A percentile compares a stretch with the other conserved stretches of the same genome.
Evolutionary conservation across 2,329 filamentous ascomycete species (phyloP).

Genomic region (Epichloe scottii): DNA sequence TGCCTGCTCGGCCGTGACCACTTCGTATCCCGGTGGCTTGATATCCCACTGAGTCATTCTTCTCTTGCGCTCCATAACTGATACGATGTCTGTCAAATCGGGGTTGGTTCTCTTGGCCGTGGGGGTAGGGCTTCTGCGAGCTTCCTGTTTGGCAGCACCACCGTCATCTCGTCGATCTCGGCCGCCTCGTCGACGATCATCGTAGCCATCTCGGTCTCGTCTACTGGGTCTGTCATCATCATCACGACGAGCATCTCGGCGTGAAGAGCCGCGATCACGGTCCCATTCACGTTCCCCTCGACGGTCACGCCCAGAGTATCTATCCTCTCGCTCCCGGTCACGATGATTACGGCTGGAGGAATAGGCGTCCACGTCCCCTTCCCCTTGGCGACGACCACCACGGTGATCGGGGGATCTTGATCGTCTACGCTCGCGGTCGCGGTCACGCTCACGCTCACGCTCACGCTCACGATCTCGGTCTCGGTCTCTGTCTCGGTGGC

Average conservation of each 20-base stretch:
- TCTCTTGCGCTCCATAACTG: constrained; percentile 75
- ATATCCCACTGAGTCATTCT: constrained; percentile 99
- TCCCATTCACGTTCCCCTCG: constrained; percentile 66
- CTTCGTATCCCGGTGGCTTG: constrained; percentile 95
- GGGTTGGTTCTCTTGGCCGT: constrained; percentile 90
- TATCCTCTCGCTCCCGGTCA: constrained; percentile 85
- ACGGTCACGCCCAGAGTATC: constrained; percentile 62
- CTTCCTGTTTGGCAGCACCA: constrained; percentile 31
- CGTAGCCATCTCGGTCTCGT: constrained; percentile 42
- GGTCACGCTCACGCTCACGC: constrained; percentile 26
- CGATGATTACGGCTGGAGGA: constrained; percentile 87
- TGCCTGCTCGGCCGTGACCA: constrained; percentile 94
- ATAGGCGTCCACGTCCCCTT: constrained; percentile 75
- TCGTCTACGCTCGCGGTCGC: constrained; percentile 52
- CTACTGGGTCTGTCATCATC: constrained; percentile 46
- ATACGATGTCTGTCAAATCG: constrained; percentile 82
- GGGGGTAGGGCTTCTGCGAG: constrained; percentile 65
- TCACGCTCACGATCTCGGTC: constrained; percentile 36
- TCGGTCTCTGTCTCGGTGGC: constrained; percentile 53
- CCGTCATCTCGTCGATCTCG: constrained; percentile 29
- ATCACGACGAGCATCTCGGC: constrained; percentile 53
- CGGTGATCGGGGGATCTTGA: constrained; percentile 74
- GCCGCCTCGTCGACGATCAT: constrained; percentile 40
- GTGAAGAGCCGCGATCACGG: constrained; percentile 49
- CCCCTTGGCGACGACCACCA: constrained; percentile 51